A percentile compares a stretch with the other conserved stretches of the same genome.
Conservation (phyloP, 2,329 filamentous ascomycete genomes). For the Penicillium vulpinum region DNA sequence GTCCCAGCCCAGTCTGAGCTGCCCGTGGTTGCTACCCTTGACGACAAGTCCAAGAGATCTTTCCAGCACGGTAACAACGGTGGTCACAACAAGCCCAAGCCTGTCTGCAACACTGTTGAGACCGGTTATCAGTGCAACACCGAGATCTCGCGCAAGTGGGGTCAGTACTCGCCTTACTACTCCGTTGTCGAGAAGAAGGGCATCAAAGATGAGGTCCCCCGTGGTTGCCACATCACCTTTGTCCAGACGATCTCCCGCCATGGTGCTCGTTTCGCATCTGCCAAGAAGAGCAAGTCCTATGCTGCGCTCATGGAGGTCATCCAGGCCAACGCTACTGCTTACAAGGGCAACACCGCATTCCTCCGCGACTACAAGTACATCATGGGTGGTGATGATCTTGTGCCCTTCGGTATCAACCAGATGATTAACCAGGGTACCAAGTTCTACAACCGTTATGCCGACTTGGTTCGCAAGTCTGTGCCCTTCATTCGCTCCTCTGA, state of each 20-base stretch:
- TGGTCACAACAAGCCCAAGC: too few relatives aligned
- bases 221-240: constrained; percentile 76
- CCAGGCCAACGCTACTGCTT: constrained; percentile 57
- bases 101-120: constrained; percentile 54
- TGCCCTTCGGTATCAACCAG: constrained; percentile 66
- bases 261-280: constrained; percentile 78
- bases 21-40: neutral
- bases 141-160: constrained; percentile 69
- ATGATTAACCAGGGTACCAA: constrained; percentile 73
- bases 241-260: constrained; percentile 81
- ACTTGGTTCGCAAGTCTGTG: constrained; percentile 57
- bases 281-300: constrained; percentile 65
- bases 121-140: constrained; percentile 64
- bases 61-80: neutral
- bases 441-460: constrained; percentile 72
- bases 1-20: constrained; percentile 1
- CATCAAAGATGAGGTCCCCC: too few relatives aligned
- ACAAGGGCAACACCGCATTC: constrained; percentile 66
- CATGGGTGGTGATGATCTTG: constrained; percentile 69
- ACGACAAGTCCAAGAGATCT: neutral
- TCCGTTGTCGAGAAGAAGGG: constrained; percentile 59
- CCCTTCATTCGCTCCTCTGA: constrained; percentile 74
- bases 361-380: constrained; percentile 69
- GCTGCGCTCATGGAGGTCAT: constrained; percentile 64
- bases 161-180: constrained; percentile 86